phyloP scores from a whole-genome alignment of 768 basidiomycete genomes.

The Rhodotorula kratochvilovae region DNA sequence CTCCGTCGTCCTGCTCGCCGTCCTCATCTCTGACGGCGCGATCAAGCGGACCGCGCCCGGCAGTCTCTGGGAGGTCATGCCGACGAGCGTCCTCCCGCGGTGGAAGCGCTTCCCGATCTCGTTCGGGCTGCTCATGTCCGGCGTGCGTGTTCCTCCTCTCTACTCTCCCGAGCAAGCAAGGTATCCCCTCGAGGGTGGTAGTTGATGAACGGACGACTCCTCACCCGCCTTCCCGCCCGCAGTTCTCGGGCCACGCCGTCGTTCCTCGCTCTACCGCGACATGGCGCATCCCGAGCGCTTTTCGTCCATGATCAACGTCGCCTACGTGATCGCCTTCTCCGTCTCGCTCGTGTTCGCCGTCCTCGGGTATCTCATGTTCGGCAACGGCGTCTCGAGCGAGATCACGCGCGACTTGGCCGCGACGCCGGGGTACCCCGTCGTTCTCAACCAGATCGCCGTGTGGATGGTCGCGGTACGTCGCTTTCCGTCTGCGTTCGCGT shows the following conservation, averaged over 20 bases:
- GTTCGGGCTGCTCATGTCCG: conserved; percentile 87
- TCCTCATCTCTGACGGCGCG: conserved; percentile 77
- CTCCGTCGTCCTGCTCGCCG: conserved; percentile 65
- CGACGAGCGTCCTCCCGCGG: conserved; percentile 61
- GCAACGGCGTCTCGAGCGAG: conserved; percentile 45
- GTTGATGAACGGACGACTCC: too few relatives aligned
- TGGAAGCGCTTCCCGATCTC: conserved; percentile 65
- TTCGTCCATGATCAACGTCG: conserved; percentile 73
- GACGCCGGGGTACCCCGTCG: conserved; percentile 66
- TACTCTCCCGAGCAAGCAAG: too few relatives aligned
- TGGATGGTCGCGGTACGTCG: conserved; percentile 67
- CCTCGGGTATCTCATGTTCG: conserved; percentile 78
- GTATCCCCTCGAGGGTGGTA: too few relatives aligned
- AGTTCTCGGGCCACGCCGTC: conserved; percentile 89
- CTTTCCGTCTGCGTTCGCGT: too few relatives aligned
- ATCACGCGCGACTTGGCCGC: conserved; percentile 75
- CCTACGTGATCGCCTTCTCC: conserved; percentile 57
- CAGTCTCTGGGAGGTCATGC: conserved; percentile 69
- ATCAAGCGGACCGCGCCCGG: conserved; percentile 69
- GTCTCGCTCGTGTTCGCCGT: conserved; percentile 63
- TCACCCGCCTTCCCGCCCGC: neutral
- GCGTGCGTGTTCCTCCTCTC: conserved; percentile 54
- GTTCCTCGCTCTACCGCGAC: conserved; percentile 81
- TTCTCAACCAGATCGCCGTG: conserved; percentile 67
- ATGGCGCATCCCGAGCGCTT: conserved; percentile 79